Evolutionary conservation across 2,329 filamentous ascomycete genomes (phyloP), one percentile per base, ranked within the genome.

Genomic region (Calcarisporium arbuscula): DNA sequence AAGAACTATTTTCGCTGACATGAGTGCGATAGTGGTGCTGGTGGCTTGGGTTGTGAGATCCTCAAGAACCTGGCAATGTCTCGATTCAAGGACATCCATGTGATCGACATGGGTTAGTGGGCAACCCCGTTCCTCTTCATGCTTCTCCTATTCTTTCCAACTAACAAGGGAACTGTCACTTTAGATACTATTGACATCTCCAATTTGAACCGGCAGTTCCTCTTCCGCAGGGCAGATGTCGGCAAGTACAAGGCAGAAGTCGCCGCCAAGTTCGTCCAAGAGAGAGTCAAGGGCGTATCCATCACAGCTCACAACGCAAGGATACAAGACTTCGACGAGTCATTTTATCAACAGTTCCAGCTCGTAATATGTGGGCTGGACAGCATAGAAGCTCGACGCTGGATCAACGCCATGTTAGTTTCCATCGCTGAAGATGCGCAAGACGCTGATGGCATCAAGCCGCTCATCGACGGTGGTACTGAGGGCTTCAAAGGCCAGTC

Each of bases 401-500:
- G 94, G 94, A 98, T 98, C 61, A 98, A 98, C 57, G 82, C 89
- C 34, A 95, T 83, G 14, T 70, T 98, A 4, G 82, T 96, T 18
- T 82, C 82, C 38, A 87, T 98, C 74, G 86, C 95, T 5, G 89
- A 95, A 52, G 72, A 75, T 40, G 50, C 53, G 16, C 80, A 87
- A 6, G 78, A 90, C 44, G 77, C 81, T 8, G 90, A 96, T 53
- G 85, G 77, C 32, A 67, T 95, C 46, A 98, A 95, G 62, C 92
- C 94, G 5, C 68, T 98, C 39, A 88, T 98, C 43, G 92, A 98
- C 59, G 94, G 92, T 35, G 92, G 92, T 43, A 98, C 92, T 11
- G 92, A 98, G 69, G 88, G 90, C 32, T 96, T 98, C 77, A 98
- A 96, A 64, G 92, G 92, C 33, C 94, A 98, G 57, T 83, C 89